Conservation (phyloP, 2,329 filamentous ascomycete genomes). For the Alternaria angustiovoidea region DNA sequence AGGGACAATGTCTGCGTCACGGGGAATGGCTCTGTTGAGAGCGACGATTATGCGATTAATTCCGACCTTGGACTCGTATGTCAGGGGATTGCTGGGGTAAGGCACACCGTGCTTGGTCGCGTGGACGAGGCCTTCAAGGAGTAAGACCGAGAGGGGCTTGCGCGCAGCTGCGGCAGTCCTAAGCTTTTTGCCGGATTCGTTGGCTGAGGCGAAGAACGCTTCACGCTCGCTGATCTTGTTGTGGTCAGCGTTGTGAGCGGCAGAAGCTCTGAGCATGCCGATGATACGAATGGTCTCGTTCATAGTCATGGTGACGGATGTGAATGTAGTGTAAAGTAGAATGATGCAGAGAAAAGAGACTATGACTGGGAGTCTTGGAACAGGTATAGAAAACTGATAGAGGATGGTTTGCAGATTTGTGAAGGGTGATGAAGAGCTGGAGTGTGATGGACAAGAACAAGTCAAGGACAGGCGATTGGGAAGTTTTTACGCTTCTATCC, state of each 20-base stretch:
- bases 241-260: conserved; percentile 29
- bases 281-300: conserved; percentile 32
- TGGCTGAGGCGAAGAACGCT: conserved; percentile 7
- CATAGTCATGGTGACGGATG: conserved; percentile 25
- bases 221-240: conserved; percentile 24
- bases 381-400: conserved; percentile 4
- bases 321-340: neutral
- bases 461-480: neutral
- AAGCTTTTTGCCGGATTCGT: conserved; percentile 4
- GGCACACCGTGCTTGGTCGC: conserved; percentile 20
- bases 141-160: conserved; percentile 18
- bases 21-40: conserved; percentile 23
- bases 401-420: neutral
- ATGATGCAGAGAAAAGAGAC: neutral
- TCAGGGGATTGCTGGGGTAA: conserved; percentile 21
- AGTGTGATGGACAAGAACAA: conserved; percentile 1
- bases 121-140: conserved; percentile 30
- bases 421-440: neutral
- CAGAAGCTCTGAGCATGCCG: conserved; percentile 35
- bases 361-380: neutral
- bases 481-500: neutral
- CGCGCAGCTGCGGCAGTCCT: conserved; percentile 6
- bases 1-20: neutral
- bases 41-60: conserved; percentile 27
- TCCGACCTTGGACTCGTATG: conserved; percentile 21